Base-by-base conservation (phyloP, 176 grass and related monocot genomes). In the Oryza brachyantha region DNA sequence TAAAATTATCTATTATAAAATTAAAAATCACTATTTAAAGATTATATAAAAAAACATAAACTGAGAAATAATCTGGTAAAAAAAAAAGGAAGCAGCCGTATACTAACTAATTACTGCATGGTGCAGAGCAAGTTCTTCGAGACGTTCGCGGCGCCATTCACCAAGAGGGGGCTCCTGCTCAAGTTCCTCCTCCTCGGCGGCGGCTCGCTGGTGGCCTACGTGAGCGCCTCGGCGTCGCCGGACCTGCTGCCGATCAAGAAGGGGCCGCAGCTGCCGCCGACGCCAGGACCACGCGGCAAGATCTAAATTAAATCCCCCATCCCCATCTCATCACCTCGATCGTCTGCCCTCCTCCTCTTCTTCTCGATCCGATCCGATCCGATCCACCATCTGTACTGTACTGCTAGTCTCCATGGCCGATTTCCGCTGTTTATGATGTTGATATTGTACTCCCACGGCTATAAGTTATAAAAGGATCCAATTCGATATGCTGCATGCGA, bases 61-160 rank as follows among this genome's bases (percentile, higher is more conserved):
- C n/a, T n/a, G n/a, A n/a, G n/a, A n/a, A n/a, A n/a, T n/a, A n/a
- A n/a, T n/a, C n/a, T n/a, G n/a, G n/a, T n/a, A n/a, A n/a, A n/a
- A n/a, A n/a, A n/a, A n/a, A n/a, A n/a, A n/a, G n/a, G n/a, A n/a
- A n/a, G n/a, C n/a, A n/a, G n/a, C n/a, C n/a, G n/a, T n/a, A 41
- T 52, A 8, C 17, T 21, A 17, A 21, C 24, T 13, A 13, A 16
- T 37, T 64, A 2, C 31, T 55, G 10, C 13, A 13, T 66, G 16
- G 25, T 73, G 74, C 96, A 99, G 96, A 95, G 96, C 88, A 99
- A 99, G 84, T 99, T 99, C 90, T 99, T 99, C 19, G 86, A 95
- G 88, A 99, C 96, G 10, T 99, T 99, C 76, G 96, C 88, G 1
- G 92, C 45, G 31, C 96, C 96, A 0, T 99, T 99, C 92, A 91